phyloP scores from a whole-genome alignment of 2,329 filamentous ascomycete species.

The Emmonsiellopsis sp. region DNA sequence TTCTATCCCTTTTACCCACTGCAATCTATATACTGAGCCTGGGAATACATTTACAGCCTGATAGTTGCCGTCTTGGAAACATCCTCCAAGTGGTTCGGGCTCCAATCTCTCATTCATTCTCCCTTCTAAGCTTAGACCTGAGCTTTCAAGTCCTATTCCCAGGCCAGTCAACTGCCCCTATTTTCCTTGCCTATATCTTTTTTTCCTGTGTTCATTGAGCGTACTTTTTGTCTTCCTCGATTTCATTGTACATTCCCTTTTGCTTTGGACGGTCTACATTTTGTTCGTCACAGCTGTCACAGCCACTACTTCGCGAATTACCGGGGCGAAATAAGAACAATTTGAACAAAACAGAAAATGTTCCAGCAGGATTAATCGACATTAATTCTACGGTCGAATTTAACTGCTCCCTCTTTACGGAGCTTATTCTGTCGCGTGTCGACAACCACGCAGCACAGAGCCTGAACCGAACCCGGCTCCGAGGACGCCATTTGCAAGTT shows the following conservation, averaged over 20 bases:
- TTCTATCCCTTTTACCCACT: not conserved
- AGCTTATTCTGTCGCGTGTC: too few species aligned
- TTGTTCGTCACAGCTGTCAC: not conserved
- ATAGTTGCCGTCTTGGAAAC: not conserved
- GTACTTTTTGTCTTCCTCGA: not conserved
- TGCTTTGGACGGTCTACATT: not conserved
- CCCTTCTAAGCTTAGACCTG: not conserved
- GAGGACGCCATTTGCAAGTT: too few species aligned
- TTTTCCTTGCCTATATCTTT: not conserved
- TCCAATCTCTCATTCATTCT: not conserved
- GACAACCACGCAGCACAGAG: too few species aligned
- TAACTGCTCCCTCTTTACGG: too few species aligned
- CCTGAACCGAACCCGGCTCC: too few species aligned
- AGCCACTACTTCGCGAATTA: too few species aligned
- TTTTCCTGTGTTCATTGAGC: not conserved
- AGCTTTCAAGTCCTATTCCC: not conserved
- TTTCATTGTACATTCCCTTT: not conserved
- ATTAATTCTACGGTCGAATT: too few species aligned
- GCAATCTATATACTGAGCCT: not conserved
- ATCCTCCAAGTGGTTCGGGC: not conserved
- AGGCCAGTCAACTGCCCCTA: not conserved
- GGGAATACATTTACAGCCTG: not conserved
- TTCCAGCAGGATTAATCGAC: too few species aligned
- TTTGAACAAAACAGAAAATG: too few species aligned
- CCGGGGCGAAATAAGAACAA: too few species aligned